phyloP scores from a whole-genome alignment of 2,329 filamentous ascomycete genomes.

The Talaromyces verruculosus region DNA sequence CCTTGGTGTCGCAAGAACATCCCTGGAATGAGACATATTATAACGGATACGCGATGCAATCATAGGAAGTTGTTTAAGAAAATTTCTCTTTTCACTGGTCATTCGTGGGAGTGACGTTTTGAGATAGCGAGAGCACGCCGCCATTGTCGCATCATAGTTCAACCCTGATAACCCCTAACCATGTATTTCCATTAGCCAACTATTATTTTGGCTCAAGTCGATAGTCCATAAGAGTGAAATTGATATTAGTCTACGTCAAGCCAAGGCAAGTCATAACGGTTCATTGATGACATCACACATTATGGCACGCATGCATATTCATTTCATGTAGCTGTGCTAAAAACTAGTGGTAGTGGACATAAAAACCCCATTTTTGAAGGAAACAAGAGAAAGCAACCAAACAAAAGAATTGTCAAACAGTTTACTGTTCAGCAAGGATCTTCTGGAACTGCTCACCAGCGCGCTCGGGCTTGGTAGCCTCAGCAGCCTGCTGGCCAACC shows the following conservation, averaged over 20 bases:
- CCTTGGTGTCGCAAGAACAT: neutral
- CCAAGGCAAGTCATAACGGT: neutral
- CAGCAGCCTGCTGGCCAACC: constrained; percentile 69
- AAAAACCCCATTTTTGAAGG: constrained; percentile 7
- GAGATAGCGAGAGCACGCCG: neutral
- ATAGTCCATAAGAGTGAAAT: neutral
- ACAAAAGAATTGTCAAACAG: constrained; percentile 19
- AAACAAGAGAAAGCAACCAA: constrained; percentile 19
- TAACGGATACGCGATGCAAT: no score
- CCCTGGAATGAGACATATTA: neutral
- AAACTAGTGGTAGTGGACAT: constrained; percentile 22
- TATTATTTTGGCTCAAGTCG: no score
- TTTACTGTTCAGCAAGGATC: constrained; percentile 55
- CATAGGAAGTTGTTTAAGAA: no score
- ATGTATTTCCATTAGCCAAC: neutral
- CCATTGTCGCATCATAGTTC: neutral
- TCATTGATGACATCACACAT: constrained; percentile 21
- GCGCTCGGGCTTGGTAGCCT: constrained; percentile 61
- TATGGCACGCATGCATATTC: constrained; percentile 23
- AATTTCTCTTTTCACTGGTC: no score
- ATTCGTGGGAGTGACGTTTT: neutral
- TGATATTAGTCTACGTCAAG: neutral
- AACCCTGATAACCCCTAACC: neutral
- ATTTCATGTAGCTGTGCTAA: constrained; percentile 23
- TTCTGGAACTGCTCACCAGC: constrained; percentile 55